A percentile compares a stretch with the other conserved stretches of the same genome.
These are phyloP conservation scores for Hypoxylon crocopeplum DNA, from an alignment of 495 filamentous ascomycete genomes.

Conservation along the genomic window DNA sequence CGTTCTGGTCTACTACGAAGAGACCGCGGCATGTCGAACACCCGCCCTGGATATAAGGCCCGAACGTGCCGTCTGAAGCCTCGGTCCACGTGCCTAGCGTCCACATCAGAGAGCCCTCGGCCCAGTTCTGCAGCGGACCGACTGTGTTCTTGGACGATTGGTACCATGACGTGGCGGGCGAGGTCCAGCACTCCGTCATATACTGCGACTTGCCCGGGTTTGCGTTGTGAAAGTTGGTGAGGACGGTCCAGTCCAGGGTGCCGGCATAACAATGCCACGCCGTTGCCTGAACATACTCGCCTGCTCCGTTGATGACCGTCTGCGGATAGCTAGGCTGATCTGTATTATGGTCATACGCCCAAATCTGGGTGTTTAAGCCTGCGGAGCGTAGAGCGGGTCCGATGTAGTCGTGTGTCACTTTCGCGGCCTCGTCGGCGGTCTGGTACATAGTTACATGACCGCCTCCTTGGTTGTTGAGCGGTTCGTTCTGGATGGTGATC, in stretches of 20 bases:
- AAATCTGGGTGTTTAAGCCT: constrained; percentile 52
- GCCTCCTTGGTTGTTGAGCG: constrained; percentile 59
- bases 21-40: constrained; percentile 58
- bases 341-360: constrained; percentile 67
- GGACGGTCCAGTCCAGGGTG: constrained; percentile 56
- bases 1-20: constrained; percentile 51
- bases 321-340: constrained; percentile 55
- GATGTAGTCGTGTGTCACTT: constrained; percentile 56
- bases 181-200: constrained; percentile 67
- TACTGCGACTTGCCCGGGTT: constrained; percentile 58
- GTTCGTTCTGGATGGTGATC: constrained; percentile 65
- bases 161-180: constrained; percentile 51
- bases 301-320: constrained; percentile 53
- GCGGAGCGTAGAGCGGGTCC: constrained; percentile 55
- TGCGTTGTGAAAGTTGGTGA: constrained; percentile 55
- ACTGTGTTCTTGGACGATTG: constrained; percentile 61
- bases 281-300: constrained; percentile 52
- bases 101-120: constrained; percentile 60
- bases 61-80: constrained; percentile 56
- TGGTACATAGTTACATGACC: constrained; percentile 63
- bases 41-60: constrained; percentile 59
- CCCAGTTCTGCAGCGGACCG: constrained; percentile 65
- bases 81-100: constrained; percentile 64
- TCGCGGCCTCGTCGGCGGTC: constrained; percentile 54
- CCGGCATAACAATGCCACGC: constrained; percentile 66